phyloP scores from a whole-genome alignment of 176 grass and related monocot species.

The Carex myosuroides region DNA sequence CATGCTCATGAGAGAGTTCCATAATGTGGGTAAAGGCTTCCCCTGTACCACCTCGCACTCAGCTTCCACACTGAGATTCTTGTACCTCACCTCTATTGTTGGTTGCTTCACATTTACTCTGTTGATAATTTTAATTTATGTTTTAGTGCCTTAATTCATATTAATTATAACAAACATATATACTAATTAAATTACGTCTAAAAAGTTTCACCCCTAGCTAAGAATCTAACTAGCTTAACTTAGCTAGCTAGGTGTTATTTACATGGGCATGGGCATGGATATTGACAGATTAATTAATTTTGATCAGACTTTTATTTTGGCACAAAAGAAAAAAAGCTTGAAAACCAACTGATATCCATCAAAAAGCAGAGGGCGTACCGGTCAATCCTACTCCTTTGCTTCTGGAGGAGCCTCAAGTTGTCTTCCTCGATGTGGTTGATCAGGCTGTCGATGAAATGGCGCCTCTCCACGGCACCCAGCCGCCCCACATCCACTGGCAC shows the following conservation, averaged over 20 bases:
- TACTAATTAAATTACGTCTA: not conserved
- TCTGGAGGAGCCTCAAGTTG: constrained; percentile 51
- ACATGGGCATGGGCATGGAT: too few species aligned
- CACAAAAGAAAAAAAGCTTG: not conserved
- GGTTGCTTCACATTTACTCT: constrained; percentile 55
- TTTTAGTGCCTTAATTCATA: not conserved
- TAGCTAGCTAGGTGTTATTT: not conserved
- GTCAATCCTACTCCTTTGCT: constrained; percentile 71
- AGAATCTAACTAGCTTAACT: not conserved
- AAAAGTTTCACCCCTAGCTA: not conserved
- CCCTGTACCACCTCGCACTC: constrained; percentile 40
- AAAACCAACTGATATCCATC: not conserved
- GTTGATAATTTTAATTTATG: not conserved
- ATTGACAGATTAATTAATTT: not conserved
- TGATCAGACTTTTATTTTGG: not conserved
- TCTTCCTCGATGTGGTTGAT: constrained; percentile 47
- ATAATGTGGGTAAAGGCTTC: constrained; percentile 41
- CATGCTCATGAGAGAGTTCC: constrained; percentile 31
- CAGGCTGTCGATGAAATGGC: constrained; percentile 42
- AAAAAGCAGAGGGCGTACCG: not conserved
- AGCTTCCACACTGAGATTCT: constrained; percentile 32
- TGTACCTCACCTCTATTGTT: constrained; percentile 42
- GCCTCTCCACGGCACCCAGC: constrained; percentile 36
- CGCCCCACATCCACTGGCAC: constrained; percentile 37
- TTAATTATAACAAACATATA: not conserved